phyloP scores from a whole-genome alignment of 345 rosid species.

The Draba incana region DNA sequence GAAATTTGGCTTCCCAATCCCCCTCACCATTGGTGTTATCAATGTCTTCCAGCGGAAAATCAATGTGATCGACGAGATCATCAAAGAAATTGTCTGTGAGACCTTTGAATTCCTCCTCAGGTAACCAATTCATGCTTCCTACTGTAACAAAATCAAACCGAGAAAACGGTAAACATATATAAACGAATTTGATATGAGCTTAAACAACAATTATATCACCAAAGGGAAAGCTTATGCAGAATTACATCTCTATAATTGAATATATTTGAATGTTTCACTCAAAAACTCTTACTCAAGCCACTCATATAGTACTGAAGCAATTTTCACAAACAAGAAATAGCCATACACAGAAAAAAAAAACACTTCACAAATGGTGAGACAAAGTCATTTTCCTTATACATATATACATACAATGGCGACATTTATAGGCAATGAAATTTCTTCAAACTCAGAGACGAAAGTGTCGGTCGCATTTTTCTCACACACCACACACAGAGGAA shows the following conservation, averaged over 20 bases:
- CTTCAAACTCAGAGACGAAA: background rate
- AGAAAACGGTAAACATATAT: background rate
- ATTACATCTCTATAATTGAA: background rate
- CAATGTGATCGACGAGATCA: conserved; percentile 54
- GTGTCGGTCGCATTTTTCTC: conserved; percentile 24
- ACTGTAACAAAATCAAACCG: background rate
- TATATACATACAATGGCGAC: conserved; percentile 13
- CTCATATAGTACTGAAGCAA: conserved; percentile 2
- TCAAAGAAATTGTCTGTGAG: conserved; percentile 66
- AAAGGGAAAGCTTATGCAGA: background rate
- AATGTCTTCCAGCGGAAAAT: conserved; percentile 63
- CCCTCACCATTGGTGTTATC: conserved; percentile 48
- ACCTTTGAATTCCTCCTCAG: conserved; percentile 56
- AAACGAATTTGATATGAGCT: background rate
- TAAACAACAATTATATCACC: background rate
- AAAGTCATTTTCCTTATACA: background rate
- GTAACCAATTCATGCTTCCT: conserved; percentile 52
- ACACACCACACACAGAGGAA: conserved; percentile 5
- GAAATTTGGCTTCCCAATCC: conserved; percentile 68
- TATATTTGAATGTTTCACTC: background rate
- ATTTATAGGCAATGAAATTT: background rate
- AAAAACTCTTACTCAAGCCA: background rate
- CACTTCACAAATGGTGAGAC: background rate
- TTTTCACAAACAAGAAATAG: background rate
- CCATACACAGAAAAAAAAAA: background rate